Evolutionary conservation across 768 basidiomycete species (phyloP), one percentile per base, ranked within the genome.

Genomic region (Suillus ampliporus): DNA sequence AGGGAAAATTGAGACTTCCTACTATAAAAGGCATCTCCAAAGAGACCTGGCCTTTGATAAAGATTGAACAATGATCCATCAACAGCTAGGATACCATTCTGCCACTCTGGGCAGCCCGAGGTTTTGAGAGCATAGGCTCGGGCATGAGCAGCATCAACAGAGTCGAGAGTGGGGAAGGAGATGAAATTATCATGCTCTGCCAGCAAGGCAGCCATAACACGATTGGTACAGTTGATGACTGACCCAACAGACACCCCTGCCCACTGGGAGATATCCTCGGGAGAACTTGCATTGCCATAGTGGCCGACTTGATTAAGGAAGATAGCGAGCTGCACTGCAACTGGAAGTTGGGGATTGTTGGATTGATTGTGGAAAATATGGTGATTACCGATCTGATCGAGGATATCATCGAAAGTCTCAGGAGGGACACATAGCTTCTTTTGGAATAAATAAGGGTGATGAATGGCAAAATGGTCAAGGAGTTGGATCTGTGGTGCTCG

Each of bases 21-120:
- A 26, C 71, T 66, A 62, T 64, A 63, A 46, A 63, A 65, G 2
- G 31, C 58, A 0, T 67, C 52, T 2, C 57, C 40, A 40, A 63
- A 63, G 1, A 40, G 15, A 4, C 43, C 4, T 0, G 52, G 60
- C 23, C 65, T 67, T 21, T 57, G 10, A 57, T 67, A 73, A 1
- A 65, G 19, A 5, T 67, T 63, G n/a, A 67, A 23, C 0, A 46
- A 34, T 8, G 78, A 80, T 2, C 80, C 80, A 68, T 82, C 79
- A 41, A 77, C 76, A 37, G 77, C 61, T 43, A 73, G 74, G 70
- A 74, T 80, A 0, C 80, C 77, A 58, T 76, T 38, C 1, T 71
- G 52, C 80, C 79, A 83, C 13, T 68, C 64, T 35, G 57, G 28
- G 60, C 80, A 82, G 1, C 75, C 75, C 17, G 70, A 67, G 3